These are phyloP conservation scores for Mucor circinelloides DNA, from an alignment of 371 early-diverging fungal species.

Conservation along the genomic window DNA sequence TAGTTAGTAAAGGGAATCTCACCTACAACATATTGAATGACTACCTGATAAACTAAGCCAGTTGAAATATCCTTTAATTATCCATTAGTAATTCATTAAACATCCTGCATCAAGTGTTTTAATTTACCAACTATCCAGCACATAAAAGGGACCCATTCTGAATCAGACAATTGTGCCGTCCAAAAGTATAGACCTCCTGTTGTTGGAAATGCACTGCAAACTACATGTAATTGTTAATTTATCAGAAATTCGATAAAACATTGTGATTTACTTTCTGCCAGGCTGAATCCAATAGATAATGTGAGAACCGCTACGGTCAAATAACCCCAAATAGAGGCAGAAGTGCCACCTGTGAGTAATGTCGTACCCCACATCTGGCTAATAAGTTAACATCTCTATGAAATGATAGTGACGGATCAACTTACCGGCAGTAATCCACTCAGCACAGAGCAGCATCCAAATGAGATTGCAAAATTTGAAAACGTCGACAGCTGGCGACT, in stretches of 20 bases:
- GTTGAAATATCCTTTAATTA: not conserved
- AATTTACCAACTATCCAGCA: conserved; percentile 33
- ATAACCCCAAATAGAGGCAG: conserved; percentile 68
- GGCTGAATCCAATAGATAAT: conserved; percentile 54
- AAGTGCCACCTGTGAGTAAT: conserved; percentile 60
- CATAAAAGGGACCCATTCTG: conserved; percentile 43
- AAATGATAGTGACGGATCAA: not conserved
- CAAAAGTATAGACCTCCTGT: conserved; percentile 36
- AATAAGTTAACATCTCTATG: not conserved
- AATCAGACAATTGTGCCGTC: conserved; percentile 33
- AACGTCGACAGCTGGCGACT: conserved; percentile 27
- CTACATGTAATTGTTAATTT: not conserved
- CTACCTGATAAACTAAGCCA: conserved; percentile 26
- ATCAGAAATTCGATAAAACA: not conserved
- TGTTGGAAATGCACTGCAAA: conserved; percentile 37
- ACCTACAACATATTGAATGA: not conserved
- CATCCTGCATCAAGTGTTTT: not conserved
- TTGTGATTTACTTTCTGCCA: conserved; percentile 55
- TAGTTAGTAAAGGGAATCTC: not conserved
- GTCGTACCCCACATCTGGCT: conserved; percentile 35
- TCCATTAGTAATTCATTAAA: conserved; percentile 3
- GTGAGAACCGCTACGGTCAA: conserved; percentile 56
- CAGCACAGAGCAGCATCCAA: conserved; percentile 56
- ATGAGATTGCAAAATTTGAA: conserved; percentile 53
- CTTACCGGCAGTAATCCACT: conserved; percentile 55